These are phyloP conservation scores for Cnidoscolus chayamansa DNA, from an alignment of 441 rosid species.

Conservation along the genomic window DNA sequence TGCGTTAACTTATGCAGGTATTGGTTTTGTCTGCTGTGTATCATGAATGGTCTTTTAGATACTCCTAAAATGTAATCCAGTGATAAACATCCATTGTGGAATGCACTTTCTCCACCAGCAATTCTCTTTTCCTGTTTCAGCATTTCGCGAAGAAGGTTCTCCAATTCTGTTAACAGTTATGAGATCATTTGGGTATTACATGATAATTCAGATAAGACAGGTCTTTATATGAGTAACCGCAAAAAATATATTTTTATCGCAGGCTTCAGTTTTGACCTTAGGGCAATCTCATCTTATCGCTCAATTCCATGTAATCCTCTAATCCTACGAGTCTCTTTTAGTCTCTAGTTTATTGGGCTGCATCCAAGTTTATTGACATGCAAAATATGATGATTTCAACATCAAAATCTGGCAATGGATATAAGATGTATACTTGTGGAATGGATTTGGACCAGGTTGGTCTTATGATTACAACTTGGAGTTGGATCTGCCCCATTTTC, in stretches of 20 bases:
- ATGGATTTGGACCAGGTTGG: neutral
- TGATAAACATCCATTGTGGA: constrained; percentile 4
- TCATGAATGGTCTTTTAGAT: neutral
- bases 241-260: neutral
- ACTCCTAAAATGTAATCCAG: neutral
- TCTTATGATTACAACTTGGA: too few species aligned
- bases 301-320: too few species aligned
- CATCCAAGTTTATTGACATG: neutral
- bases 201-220: too few species aligned
- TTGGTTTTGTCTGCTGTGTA: neutral
- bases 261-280: too few species aligned
- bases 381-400: too few species aligned
- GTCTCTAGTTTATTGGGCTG: neutral
- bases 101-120: neutral
- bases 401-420: too few species aligned
- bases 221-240: neutral
- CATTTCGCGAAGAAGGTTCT: neutral
- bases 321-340: too few species aligned
- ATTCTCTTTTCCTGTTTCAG: neutral
- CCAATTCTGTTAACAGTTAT: neutral
- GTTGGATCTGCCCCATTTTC: too few species aligned
- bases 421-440: too few species aligned
- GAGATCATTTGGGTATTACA: too few species aligned
- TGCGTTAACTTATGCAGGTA: neutral
- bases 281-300: too few species aligned